Base-by-base conservation (phyloP, 768 basidiomycete species). In the Russula sp. region DNA sequence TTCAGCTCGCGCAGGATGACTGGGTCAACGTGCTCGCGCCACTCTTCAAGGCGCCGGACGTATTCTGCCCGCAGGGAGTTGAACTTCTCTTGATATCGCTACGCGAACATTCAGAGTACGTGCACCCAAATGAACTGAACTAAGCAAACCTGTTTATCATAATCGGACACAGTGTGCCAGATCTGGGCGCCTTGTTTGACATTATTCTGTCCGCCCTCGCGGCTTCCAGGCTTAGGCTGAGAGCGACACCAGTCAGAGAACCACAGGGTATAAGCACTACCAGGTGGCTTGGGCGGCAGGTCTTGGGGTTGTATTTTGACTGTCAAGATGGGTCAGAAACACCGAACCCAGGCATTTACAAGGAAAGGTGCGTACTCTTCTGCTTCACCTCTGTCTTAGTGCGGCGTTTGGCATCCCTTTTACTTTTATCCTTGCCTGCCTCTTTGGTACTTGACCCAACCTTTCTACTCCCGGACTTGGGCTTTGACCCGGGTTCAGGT, bases 121-220 rank as follows among this genome's bases (percentile, higher is more conserved):
- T 27, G n/a, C 6, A 48, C 18, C 2, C 18, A 18, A 4, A n/a
- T 5, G 3, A 34, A 31, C 14, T 31, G 40, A 2, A 1, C 40
- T 9, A 57, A 8, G 27, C 48, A 42, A n/a, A 66, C 67, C 57
- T 63, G 52, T 32, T 66, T 68, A 8, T 66, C 67, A 56, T 54
- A 0, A 1, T 68, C 66, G 31, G 66, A 20, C 20, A 66, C 7
- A 3, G 35, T 44, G 13, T 18, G 27, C 66, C 66, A 68, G 5
- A 9, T 8, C 14, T 48, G 34, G 22, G 49, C 50, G 3, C 4
- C 55, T 27, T 27, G 11, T 49, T 37, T 61, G 6, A 34, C 0
- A 18, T 4, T 3, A 44, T 20, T 20, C 42, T 51, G 45, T 14
- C 49, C 34, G 0, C 0, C 6, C 4, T 22, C 3, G 0, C n/a